phyloP scores from a whole-genome alignment of 2,329 filamentous ascomycete genomes.

The Talaromyces sp. region DNA sequence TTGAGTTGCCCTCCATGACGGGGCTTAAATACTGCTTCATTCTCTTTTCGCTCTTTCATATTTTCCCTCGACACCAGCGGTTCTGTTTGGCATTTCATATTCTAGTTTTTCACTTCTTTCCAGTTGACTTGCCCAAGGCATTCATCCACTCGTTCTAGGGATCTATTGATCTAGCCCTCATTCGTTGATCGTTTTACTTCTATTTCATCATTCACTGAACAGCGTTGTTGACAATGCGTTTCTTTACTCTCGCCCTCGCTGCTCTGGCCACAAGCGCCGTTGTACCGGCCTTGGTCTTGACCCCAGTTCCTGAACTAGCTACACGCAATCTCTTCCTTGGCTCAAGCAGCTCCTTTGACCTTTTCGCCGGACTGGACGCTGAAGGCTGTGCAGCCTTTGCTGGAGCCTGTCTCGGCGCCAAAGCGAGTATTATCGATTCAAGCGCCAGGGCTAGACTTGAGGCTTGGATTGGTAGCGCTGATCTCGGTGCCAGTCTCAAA shows the following conservation, averaged over 20 bases:
- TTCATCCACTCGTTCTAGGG: background rate
- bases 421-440: conserved; percentile 21
- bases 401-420: conserved; percentile 30
- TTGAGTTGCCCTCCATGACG: background rate
- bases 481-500: conserved; percentile 23
- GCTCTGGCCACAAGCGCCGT: conserved; percentile 9
- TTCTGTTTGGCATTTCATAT: background rate
- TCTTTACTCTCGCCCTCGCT: conserved; percentile 7
- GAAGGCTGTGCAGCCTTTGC: conserved; percentile 30
- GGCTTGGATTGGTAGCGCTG: conserved; percentile 22
- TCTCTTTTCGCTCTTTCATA: background rate
- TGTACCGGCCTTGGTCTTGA: background rate
- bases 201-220: background rate
- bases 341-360: conserved; percentile 9
- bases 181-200: background rate
- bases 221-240: conserved; percentile 8
- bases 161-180: background rate
- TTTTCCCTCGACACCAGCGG: background rate
- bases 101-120: background rate
- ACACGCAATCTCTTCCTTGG: conserved; percentile 16
- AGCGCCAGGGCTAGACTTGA: conserved; percentile 23
- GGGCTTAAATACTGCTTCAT: background rate
- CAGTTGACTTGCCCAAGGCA: background rate
- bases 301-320: background rate
- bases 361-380: conserved; percentile 24